phyloP scores from a whole-genome alignment of 2,329 filamentous ascomycete species.

The Diaporthe ilicicola region DNA sequence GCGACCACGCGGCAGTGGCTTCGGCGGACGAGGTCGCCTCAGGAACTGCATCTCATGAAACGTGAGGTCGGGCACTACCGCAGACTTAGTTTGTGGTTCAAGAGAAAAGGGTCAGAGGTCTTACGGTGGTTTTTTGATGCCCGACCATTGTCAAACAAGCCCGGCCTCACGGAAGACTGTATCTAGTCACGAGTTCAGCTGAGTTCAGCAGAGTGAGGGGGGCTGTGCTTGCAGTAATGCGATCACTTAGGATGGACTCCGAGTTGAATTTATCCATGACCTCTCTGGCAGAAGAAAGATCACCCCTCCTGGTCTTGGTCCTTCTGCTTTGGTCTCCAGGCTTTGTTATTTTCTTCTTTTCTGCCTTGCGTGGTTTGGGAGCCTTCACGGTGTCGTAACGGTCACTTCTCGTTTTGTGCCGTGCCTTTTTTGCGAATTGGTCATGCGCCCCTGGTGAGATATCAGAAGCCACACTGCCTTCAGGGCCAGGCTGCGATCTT shows the following conservation, averaged over 20 bases:
- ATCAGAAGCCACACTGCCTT: not conserved
- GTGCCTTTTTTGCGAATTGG: slow-evolving; percentile 44
- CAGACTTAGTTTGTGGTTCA: not conserved
- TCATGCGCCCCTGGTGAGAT: not conserved
- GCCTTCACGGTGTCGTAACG: slow-evolving; percentile 58
- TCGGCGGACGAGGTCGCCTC: slow-evolving; percentile 36
- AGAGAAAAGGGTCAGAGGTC: not conserved
- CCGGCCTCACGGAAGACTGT: slow-evolving; percentile 47
- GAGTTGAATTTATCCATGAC: slow-evolving; percentile 66
- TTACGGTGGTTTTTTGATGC: slow-evolving; percentile 30
- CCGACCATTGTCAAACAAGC: slow-evolving; percentile 55
- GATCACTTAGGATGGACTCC: slow-evolving; percentile 57
- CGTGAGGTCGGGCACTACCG: slow-evolving; percentile 58
- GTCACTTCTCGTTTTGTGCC: slow-evolving; percentile 64
- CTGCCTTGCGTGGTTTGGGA: slow-evolving; percentile 16
- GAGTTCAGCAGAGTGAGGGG: slow-evolving; percentile 17
- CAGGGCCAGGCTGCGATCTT: not conserved
- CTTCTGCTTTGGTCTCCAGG: slow-evolving; percentile 13
- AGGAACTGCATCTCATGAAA: slow-evolving; percentile 62
- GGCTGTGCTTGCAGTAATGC: slow-evolving; percentile 57
- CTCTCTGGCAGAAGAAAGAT: slow-evolving; percentile 50
- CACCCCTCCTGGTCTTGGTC: slow-evolving; percentile 37
- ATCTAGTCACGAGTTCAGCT: slow-evolving; percentile 41
- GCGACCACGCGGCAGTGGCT: slow-evolving; percentile 33
- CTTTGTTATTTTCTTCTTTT: slow-evolving; percentile 38